Base-by-base conservation (phyloP, 257 asterid species). In the Solanum clarkiae region DNA sequence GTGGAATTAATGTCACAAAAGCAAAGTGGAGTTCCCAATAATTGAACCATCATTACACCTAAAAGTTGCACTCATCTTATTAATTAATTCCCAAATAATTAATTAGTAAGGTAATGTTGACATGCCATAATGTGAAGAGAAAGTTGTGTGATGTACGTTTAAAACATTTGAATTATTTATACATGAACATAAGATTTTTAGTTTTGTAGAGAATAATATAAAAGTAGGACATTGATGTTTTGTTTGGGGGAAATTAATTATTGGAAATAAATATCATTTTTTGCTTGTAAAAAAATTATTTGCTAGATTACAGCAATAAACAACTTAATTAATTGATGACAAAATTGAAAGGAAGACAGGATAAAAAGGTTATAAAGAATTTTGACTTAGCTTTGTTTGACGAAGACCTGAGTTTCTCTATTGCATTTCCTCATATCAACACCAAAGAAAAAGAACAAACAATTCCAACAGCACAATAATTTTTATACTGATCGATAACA, bases 41-140 rank as follows among this genome's bases (percentile, higher is more conserved):
- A 94, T 94, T 94, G 95, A 90, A 95, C 94, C 90, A 93, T 94
- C 89, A 94, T 94, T 87, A 90, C 87, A 82, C 89, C 94, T 87
- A 92, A 93, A 93, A 93, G 97, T 87, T 86, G 87, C 72, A 82
- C 85, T 62, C 45, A 18, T 36, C 16, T 9, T 15, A 81, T 59
- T 62, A 24, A 82, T 82, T 82, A 60, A 62, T 53, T 15, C 24
- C 22, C 36, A 24, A 20, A 12, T 72, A 44, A 22, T 44, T 72
- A 49, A 47, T 51, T 75, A 42, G 80, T 24, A 40, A 70, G 54
- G 22, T 51, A 77, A 77, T 32, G 63, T 8, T 77, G 82, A 77
- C 82, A 77, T 77, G 82, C 82, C 56, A 77, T 75, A 75, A 77
- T 29, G 65, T 77, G 63, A 49, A 49, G 15, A 49, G 49, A 51